phyloP scores from a whole-genome alignment of 371 early-diverging fungal genomes.

The Mortierella sp. region DNA sequence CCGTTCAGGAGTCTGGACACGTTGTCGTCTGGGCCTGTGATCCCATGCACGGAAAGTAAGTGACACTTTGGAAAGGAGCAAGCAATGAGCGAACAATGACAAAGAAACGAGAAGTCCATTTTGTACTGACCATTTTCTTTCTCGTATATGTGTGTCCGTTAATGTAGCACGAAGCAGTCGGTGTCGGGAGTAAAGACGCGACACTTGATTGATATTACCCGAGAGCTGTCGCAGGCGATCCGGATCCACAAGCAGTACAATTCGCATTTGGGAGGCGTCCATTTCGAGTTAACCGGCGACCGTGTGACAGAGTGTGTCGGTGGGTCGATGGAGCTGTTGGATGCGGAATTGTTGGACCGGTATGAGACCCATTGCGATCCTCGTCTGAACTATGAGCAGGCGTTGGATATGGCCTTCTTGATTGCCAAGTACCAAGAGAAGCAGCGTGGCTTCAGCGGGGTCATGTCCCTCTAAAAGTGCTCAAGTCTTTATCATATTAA shows the following conservation, averaged over 20 bases:
- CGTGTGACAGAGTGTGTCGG: conserved; percentile 95
- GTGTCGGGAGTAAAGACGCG: conserved; percentile 92
- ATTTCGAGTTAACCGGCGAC: conserved; percentile 97
- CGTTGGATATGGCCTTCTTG: conserved; percentile 95
- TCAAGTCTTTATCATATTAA: neutral
- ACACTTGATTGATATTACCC: conserved; percentile 85
- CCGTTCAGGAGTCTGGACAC: conserved; percentile 88
- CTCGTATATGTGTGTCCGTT: neutral
- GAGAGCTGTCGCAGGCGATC: conserved; percentile 88
- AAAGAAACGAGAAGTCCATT: too few species aligned
- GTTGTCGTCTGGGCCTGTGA: conserved; percentile 97
- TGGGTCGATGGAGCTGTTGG: conserved; percentile 93
- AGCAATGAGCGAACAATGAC: too few species aligned
- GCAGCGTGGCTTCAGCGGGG: conserved; percentile 62
- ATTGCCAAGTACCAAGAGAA: conserved; percentile 89
- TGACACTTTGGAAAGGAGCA: neutral
- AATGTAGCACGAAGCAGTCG: conserved; percentile 78
- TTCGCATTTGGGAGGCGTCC: conserved; percentile 92
- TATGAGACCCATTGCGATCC: conserved; percentile 97
- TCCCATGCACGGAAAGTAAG: conserved; percentile 97
- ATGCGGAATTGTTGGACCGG: conserved; percentile 84
- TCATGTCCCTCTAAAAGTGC: conserved; percentile 23
- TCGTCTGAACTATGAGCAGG: conserved; percentile 96
- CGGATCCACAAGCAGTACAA: conserved; percentile 81
- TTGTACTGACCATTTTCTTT: neutral